Conservation (phyloP, 2,329 filamentous ascomycete species). For the Amphichorda felina region DNA sequence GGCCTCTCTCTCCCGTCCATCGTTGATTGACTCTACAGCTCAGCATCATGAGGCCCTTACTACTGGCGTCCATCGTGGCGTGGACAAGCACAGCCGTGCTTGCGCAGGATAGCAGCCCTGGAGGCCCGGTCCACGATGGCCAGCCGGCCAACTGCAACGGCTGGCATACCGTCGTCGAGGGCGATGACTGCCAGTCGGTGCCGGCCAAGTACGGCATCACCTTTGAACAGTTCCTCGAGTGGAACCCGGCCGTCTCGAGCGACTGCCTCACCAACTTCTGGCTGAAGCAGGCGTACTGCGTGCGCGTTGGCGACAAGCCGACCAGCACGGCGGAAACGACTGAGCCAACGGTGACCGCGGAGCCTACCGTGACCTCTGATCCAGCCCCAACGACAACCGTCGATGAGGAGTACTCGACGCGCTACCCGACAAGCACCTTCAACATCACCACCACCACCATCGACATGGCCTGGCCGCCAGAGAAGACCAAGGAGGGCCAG, state of each 20-base stretch:
- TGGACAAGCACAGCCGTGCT: not conserved
- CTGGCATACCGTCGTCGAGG: conserved; percentile 7
- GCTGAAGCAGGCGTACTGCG: conserved; percentile 13
- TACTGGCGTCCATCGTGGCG: too few relatives aligned
- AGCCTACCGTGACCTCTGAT: not conserved
- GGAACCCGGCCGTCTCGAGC: conserved; percentile 13
- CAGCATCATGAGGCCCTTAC: too few relatives aligned
- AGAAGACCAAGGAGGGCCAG: conserved; percentile 1
- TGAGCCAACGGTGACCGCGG: not conserved
- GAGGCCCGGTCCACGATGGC: not conserved
- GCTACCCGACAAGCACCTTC: not conserved
- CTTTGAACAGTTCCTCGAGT: conserved; percentile 11
- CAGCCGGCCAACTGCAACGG: conserved; percentile 7
- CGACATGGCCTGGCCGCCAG: conserved; percentile 3
- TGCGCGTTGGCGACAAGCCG: conserved; percentile 7
- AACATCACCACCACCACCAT: conserved; percentile 1
- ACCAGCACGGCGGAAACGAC: conserved; percentile 2
- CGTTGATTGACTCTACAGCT: too few relatives aligned
- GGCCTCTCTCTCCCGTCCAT: too few relatives aligned
- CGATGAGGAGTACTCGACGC: conserved; percentile 1
- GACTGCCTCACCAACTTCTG: conserved; percentile 15
- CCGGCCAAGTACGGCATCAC: conserved; percentile 10
- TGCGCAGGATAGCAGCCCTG: not conserved
- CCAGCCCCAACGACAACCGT: not conserved
- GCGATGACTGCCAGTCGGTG: conserved; percentile 10